Base-by-base conservation (phyloP, 768 basidiomycete species). In the Lenzites betulinus region DNA sequence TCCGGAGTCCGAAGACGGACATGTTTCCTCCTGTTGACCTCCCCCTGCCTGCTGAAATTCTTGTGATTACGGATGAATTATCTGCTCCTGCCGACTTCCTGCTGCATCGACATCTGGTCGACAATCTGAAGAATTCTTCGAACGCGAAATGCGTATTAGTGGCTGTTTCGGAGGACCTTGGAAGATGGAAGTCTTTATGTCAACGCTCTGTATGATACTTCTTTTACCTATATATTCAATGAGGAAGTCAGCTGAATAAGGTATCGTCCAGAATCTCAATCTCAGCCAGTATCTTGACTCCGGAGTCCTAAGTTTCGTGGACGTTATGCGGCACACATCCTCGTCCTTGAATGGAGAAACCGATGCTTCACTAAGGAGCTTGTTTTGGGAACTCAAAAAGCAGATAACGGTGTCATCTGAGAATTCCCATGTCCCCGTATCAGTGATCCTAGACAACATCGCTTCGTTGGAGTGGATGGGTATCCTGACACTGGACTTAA, bases 391-490 rank as follows among this genome's bases (percentile, higher is more conserved):
- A 35, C 38, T 73, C 18, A 39, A 36, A 30, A 15, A 18, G 7
- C 18, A 35, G 11, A 43, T 61, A 66, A 41, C 41, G 15, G 15
- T 18, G 54, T 22, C 3, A 49, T 62, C 15, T 55, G 28, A 23
- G 1, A 62, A 60, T 5, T 59, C 48, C 7, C 58, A 66, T 0
- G 59, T 62, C 30, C 66, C 67, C 8, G 53, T 68, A 11, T 72
- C 90, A 13, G 76, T 92, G 22, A 81, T 93, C 44, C 66, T 92
- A n/a, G 91, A 93, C 62, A 88, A 89, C 54, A 75, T 90, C 43
- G 71, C 87, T 0, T 76, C 81, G 41, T 78, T 92, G 1, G 83
- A 88, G 67, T 93, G 90, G 89, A 81, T 88, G 18, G 91, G 90
- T 1, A 75, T 83, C 58, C 70, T 83, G 2, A 57, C 70, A 0